phyloP scores from a whole-genome alignment of 1,284 basidiomycete genomes.

The Gastroboletus turbinatus region DNA sequence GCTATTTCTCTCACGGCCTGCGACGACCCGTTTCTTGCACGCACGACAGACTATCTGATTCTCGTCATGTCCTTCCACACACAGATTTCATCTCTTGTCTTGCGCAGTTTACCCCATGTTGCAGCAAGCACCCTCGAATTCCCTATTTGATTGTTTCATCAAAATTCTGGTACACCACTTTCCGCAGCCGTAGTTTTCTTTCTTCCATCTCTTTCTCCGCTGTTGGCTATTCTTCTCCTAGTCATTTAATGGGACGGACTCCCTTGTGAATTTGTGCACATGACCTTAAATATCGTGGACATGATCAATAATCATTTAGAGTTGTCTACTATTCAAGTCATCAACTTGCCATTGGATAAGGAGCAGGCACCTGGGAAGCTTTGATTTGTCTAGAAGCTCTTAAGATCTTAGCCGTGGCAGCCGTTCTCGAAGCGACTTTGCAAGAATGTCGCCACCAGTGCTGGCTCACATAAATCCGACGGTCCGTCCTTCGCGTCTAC shows the following conservation, averaged over 20 bases:
- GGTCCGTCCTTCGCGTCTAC: neutral
- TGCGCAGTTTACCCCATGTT: constrained; percentile 18
- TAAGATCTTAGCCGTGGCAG: neutral
- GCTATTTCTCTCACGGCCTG: constrained; percentile 36
- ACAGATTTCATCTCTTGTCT: constrained; percentile 21
- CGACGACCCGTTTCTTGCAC: constrained; percentile 32
- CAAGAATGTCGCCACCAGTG: constrained; percentile 25
- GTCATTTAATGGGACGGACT: constrained; percentile 38
- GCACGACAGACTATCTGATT: constrained; percentile 38
- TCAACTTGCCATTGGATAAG: neutral
- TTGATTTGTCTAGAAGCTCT: neutral
- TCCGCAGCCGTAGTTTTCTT: constrained; percentile 19
- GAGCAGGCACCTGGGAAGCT: neutral
- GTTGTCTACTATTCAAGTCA: constrained; percentile 1
- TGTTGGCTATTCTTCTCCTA: constrained; percentile 19
- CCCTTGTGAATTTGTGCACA: constrained; percentile 27
- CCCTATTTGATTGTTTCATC: constrained; percentile 13
- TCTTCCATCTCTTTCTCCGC: constrained; percentile 2
- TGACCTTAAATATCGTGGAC: constrained; percentile 17
- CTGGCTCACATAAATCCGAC: neutral
- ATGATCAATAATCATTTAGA: constrained; percentile 19
- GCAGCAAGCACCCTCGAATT: constrained; percentile 19
- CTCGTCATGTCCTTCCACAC: constrained; percentile 30
- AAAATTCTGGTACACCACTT: constrained; percentile 14
- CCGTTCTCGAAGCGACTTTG: neutral